Evolutionary conservation across 306 rosid species (phyloP).

Genomic region (Begonia fuchsioides): DNA sequence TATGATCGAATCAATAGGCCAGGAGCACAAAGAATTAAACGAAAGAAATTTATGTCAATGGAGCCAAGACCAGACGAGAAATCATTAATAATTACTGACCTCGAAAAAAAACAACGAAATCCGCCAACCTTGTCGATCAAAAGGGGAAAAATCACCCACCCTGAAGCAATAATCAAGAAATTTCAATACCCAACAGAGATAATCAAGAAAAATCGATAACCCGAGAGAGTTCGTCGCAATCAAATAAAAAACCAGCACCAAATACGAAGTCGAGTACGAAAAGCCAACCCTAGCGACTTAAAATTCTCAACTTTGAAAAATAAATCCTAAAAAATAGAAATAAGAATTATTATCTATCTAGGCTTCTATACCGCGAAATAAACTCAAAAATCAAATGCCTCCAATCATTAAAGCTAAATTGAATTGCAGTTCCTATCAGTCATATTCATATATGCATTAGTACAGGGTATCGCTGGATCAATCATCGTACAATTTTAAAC

Average conservation of each 20-base stretch:
- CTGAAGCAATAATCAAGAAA: conserved; percentile 15
- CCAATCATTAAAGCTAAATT: conserved; percentile 10
- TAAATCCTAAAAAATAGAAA: conserved; percentile 7
- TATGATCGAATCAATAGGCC: conserved; percentile 2
- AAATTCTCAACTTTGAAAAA: conserved; percentile 21
- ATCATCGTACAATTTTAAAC: conserved; percentile 2
- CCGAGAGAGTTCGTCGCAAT: conserved; percentile 20
- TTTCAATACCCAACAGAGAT: conserved; percentile 16
- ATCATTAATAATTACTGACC: conserved; percentile 12
- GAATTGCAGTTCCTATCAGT: conserved; percentile 12
- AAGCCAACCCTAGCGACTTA: conserved; percentile 41
- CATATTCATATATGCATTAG: conserved; percentile 6
- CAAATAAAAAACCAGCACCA: conserved; percentile 20
- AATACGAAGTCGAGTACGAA: conserved; percentile 19
- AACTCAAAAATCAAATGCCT: conserved; percentile 11
- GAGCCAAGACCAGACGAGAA: conserved; percentile 13
- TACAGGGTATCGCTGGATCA: conserved; percentile 4
- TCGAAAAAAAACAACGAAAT: conserved; percentile 6
- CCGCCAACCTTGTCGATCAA: conserved; percentile 4
- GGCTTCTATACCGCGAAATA: conserved; percentile 10
- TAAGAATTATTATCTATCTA: conserved; percentile 10
- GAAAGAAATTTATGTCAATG: not conserved
- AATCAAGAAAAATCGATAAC: conserved; percentile 25
- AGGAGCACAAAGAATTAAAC: not conserved
- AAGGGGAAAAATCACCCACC: conserved; percentile 15